A percentile compares a stretch with the other conserved stretches of the same genome.
These are phyloP conservation scores for Helicosporidium sp. DNA, from an alignment of 139 green algal species.

Conservation along the genomic window DNA sequence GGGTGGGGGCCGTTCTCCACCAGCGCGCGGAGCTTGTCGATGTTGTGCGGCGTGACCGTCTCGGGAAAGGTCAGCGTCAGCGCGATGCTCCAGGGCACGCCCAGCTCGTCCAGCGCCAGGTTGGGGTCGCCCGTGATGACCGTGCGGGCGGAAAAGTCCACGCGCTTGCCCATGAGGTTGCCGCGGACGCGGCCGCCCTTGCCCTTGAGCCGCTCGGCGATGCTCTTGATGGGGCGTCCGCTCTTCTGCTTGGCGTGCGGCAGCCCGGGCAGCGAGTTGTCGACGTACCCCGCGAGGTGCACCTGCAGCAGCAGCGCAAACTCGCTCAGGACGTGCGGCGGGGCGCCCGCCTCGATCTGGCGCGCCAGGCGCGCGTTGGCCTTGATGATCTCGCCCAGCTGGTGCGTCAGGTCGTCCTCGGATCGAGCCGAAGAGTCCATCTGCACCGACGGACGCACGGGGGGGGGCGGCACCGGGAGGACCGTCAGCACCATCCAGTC, in stretches of 20 bases:
- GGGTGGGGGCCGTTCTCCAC: conserved; percentile 90
- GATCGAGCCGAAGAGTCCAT: conserved; percentile 70
- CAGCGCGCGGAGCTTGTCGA: conserved; percentile 57
- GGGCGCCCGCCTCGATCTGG: conserved; percentile 67
- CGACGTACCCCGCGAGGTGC: conserved; percentile 81
- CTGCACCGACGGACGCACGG: conserved; percentile 71
- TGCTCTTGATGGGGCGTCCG: conserved; percentile 83
- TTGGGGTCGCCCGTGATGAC: conserved; percentile 94
- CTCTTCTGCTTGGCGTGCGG: conserved; percentile 37
- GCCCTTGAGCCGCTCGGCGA: conserved; percentile 74
- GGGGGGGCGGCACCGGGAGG: conserved; percentile 80
- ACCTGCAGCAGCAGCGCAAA: conserved; percentile 61
- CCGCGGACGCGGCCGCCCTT: conserved; percentile 84
- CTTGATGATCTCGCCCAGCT: conserved; percentile 88
- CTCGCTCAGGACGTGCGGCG: conserved; percentile 75
- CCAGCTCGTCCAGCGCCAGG: conserved; percentile 93
- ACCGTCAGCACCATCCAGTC: conserved; percentile 89
- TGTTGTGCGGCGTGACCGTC: conserved; percentile 72
- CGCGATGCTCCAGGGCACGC: conserved; percentile 89
- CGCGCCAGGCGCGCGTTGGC: conserved; percentile 67
- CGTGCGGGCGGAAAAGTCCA: conserved; percentile 95
- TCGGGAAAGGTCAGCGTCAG: conserved; percentile 96
- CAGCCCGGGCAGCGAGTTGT: conserved; percentile 82
- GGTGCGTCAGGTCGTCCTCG: conserved; percentile 96
- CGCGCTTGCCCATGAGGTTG: conserved; percentile 99